A percentile compares a stretch with the other conserved stretches of the same genome.
Conservation (phyloP, 768 basidiomycete genomes). For the Boletus sensibilis region DNA sequence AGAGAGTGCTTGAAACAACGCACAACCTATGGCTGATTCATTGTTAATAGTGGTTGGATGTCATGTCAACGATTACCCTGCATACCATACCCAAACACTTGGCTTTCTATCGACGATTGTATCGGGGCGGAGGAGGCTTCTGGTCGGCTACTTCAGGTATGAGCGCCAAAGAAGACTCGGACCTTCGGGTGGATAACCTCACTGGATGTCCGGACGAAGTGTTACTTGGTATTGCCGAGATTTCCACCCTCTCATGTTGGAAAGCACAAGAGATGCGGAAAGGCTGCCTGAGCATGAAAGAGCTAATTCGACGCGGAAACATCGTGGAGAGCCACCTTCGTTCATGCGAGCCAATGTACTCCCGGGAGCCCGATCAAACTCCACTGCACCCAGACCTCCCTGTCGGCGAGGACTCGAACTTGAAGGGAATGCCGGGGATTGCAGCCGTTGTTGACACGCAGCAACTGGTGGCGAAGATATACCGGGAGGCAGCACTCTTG, state of each 20-base stretch:
- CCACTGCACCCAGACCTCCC: slow-evolving; percentile 43
- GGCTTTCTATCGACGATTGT: slow-evolving; percentile 62
- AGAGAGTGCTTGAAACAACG: slow-evolving; percentile 30
- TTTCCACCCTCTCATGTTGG: slow-evolving; percentile 73
- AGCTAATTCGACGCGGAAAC: slow-evolving; percentile 72
- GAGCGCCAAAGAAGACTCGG: slow-evolving; percentile 37
- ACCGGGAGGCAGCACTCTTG: slow-evolving; percentile 61
- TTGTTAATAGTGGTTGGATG: slow-evolving; percentile 67
- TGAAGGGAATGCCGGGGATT: slow-evolving; percentile 32
- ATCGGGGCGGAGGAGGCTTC: slow-evolving; percentile 50
- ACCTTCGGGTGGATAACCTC: slow-evolving; percentile 63
- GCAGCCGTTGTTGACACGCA: slow-evolving; percentile 44
- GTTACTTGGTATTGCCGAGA: slow-evolving; percentile 72
- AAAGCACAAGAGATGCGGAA: slow-evolving; percentile 62
- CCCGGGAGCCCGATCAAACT: slow-evolving; percentile 33
- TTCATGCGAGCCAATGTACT: slow-evolving; percentile 36
- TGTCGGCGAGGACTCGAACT: slow-evolving; percentile 13
- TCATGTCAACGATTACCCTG: slow-evolving; percentile 64
- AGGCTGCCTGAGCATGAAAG: slow-evolving; percentile 68
- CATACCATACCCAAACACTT: slow-evolving; percentile 64
- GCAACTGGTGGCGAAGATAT: slow-evolving; percentile 51
- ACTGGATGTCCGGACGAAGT: slow-evolving; percentile 81
- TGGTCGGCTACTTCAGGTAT: slow-evolving; percentile 37
- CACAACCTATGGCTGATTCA: slow-evolving; percentile 14
- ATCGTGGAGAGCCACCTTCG: slow-evolving; percentile 66